phyloP scores from a whole-genome alignment of 257 asterid species.

The Apocynum venetum region DNA sequence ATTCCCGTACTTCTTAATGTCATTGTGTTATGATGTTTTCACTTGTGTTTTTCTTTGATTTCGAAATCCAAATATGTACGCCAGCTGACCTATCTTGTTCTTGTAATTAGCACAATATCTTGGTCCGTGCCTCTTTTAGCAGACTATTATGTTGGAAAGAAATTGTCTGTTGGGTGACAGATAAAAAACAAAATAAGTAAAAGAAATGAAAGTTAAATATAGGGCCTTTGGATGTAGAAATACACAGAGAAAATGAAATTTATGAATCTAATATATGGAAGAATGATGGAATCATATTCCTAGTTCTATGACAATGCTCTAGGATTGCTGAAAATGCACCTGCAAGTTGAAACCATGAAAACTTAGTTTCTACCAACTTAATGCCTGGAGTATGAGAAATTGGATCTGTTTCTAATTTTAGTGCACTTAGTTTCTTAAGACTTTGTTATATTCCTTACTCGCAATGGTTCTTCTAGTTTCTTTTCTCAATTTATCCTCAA shows the following conservation, averaged over 20 bases:
- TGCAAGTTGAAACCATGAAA: background rate
- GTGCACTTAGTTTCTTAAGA: background rate
- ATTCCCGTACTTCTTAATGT: background rate
- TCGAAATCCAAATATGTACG: background rate
- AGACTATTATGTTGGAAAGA: background rate
- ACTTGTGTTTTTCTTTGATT: background rate
- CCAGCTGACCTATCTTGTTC: background rate
- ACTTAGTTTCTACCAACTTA: background rate
- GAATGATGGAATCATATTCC: background rate
- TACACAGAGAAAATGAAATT: background rate
- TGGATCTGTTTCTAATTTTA: background rate
- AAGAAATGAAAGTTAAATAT: background rate
- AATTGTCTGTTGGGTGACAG: background rate
- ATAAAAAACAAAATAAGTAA: too few species aligned
- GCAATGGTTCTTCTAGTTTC: background rate
- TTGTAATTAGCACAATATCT: background rate
- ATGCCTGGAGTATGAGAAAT: background rate
- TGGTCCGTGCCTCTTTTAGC: background rate
- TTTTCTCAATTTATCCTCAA: background rate
- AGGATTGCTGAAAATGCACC: background rate
- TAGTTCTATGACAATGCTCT: background rate
- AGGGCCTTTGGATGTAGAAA: background rate
- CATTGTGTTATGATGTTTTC: background rate
- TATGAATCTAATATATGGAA: background rate
- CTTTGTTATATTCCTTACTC: background rate